phyloP scores from a whole-genome alignment of 2,329 filamentous ascomycete genomes.

The Aplosporella prunicola region DNA sequence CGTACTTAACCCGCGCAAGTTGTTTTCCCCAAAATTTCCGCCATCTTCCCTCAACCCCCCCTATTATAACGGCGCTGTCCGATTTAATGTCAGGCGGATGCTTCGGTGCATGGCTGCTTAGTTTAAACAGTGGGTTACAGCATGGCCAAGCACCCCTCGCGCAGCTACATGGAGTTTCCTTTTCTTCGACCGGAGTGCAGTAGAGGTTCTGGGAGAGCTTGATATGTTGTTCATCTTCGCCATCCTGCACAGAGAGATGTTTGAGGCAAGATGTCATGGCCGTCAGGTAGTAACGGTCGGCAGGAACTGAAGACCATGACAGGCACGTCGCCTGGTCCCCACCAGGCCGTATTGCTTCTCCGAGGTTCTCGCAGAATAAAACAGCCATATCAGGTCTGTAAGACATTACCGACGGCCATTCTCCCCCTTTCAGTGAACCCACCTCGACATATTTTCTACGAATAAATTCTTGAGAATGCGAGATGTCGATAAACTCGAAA shows the following conservation, averaged over 20 bases:
- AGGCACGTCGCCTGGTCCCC: fast-evolving
- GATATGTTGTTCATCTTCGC: not conserved
- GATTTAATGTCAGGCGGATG: fast-evolving
- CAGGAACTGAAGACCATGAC: not conserved
- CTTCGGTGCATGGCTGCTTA: not conserved
- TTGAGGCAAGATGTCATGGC: not conserved
- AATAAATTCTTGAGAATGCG: not conserved
- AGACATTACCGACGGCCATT: not conserved
- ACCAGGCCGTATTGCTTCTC: not conserved
- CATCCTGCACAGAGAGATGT: not conserved
- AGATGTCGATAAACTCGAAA: no score
- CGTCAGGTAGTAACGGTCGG: not conserved
- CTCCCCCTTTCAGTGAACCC: not conserved
- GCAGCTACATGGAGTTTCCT: not conserved
- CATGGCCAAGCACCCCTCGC: not conserved
- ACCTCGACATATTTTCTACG: not conserved
- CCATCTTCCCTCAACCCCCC: no score
- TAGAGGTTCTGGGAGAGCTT: not conserved
- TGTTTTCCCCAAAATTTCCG: no score
- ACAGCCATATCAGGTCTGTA: not conserved
- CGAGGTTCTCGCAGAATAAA: not conserved
- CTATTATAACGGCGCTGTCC: not conserved
- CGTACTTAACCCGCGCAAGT: no score
- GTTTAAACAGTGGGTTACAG: not conserved
- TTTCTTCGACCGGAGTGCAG: not conserved